Evolutionary conservation across 78 protist species (phyloP).

Genomic region (Dictyostelium capitatum): DNA sequence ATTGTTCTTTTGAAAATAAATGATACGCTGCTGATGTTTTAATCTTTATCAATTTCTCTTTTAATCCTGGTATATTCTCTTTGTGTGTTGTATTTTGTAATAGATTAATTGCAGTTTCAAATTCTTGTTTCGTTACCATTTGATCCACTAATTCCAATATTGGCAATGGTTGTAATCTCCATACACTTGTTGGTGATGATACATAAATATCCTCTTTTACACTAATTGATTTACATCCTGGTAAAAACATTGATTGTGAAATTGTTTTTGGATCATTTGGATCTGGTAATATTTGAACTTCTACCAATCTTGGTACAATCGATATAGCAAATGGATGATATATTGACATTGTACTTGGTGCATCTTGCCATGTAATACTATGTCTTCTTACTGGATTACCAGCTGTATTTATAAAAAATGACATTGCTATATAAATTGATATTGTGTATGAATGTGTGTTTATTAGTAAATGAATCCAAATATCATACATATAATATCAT

Average conservation of each 20-base stretch:
- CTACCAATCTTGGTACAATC: slow-evolving; percentile 41
- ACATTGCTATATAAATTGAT: slow-evolving; percentile 2
- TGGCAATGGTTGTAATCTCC: slow-evolving; percentile 66
- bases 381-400: slow-evolving; percentile 63
- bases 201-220: slow-evolving; percentile 59
- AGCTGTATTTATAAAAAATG: slow-evolving; percentile 66
- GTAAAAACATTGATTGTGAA: slow-evolving; percentile 42
- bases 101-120: slow-evolving; percentile 68
- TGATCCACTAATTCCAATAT: slow-evolving; percentile 69
- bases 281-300: slow-evolving; percentile 72
- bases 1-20: slow-evolving; percentile 64
- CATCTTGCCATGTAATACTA: slow-evolving; percentile 64
- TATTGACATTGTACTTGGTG: slow-evolving; percentile 36
- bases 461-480: too few species aligned
- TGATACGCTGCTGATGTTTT: slow-evolving; percentile 68
- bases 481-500: too few species aligned
- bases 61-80: slow-evolving; percentile 28
- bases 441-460: not conserved
- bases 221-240: slow-evolving; percentile 39
- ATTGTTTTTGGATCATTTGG: slow-evolving; percentile 53
- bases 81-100: not conserved
- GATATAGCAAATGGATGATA: slow-evolving; percentile 68
- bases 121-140: slow-evolving; percentile 21
- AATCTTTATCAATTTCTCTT: slow-evolving; percentile 45
- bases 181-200: slow-evolving; percentile 30